These are phyloP conservation scores for Aspergillus sp. DNA, from an alignment of 2,329 filamentous ascomycete species.

Conservation along the genomic window DNA sequence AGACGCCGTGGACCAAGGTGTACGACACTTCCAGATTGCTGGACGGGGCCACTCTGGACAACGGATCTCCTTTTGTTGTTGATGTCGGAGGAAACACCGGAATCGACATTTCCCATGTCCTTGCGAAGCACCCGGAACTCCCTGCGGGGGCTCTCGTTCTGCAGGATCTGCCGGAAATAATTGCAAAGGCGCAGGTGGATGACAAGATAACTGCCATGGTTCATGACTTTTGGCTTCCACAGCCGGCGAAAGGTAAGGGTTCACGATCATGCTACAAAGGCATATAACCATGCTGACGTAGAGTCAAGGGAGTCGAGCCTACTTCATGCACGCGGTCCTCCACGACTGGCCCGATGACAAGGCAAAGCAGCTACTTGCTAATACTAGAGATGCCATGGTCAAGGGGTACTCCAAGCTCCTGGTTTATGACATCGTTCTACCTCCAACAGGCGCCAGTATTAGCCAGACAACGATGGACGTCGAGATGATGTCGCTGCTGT, in stretches of 20 bases:
- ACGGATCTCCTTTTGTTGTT: conserved; percentile 30
- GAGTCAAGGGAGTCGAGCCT: background rate
- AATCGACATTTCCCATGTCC: conserved; percentile 35
- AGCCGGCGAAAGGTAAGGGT: conserved; percentile 24
- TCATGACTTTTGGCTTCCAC: conserved; percentile 29
- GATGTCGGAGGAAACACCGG: conserved; percentile 43
- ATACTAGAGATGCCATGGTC: conserved; percentile 35
- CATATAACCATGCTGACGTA: background rate
- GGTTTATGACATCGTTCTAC: conserved; percentile 30
- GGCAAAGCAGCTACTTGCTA: conserved; percentile 30
- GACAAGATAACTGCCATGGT: conserved; percentile 24
- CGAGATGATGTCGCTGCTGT: conserved; percentile 47
- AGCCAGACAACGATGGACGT: conserved; percentile 36
- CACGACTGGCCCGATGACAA: conserved; percentile 46
- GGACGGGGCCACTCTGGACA: conserved; percentile 16
- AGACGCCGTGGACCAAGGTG: conserved; percentile 37
- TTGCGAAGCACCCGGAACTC: conserved; percentile 31
- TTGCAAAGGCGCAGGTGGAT: conserved; percentile 26
- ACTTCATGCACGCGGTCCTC: conserved; percentile 24
- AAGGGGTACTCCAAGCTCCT: background rate
- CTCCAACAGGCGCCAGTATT: conserved; percentile 31
- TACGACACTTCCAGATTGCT: conserved; percentile 26
- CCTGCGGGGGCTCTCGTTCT: conserved; percentile 35
- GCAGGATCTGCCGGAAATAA: conserved; percentile 41
- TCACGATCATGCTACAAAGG: background rate